A percentile compares a stretch with the other conserved stretches of the same genome.
phyloP scores from a whole-genome alignment of 2,329 filamentous ascomycete species.

The Didymella glomerata region DNA sequence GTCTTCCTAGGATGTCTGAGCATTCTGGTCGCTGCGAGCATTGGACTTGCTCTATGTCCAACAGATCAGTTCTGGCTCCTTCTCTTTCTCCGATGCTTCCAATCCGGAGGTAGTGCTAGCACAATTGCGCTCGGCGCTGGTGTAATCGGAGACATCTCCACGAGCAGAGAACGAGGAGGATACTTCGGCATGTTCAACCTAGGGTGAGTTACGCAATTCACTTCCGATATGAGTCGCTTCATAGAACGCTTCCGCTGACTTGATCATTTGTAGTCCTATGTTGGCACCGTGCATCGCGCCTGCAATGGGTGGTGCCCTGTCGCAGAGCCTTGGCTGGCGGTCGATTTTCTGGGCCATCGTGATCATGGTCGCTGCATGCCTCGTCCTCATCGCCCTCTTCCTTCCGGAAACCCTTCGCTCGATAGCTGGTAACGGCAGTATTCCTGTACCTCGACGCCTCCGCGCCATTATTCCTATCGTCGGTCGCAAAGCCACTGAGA shows the following conservation, averaged over 20 bases:
- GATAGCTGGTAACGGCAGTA: constrained; percentile 52
- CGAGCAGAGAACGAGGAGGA: constrained; percentile 73
- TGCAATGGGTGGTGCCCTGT: constrained; percentile 45
- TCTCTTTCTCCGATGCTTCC: constrained; percentile 46
- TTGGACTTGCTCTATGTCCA: constrained; percentile 47
- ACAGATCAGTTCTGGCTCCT: constrained; percentile 46
- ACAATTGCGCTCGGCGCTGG: constrained; percentile 69
- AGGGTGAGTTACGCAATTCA: too few species aligned
- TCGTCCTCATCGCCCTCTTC: constrained; percentile 48
- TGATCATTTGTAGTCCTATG: constrained; percentile 54
- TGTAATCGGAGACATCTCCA: constrained; percentile 75
- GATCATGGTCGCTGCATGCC: constrained; percentile 51
- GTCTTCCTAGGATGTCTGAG: constrained; percentile 57
- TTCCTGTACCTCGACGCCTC: constrained; percentile 33
- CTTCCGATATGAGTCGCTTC: too few species aligned
- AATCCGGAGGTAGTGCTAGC: constrained; percentile 52
- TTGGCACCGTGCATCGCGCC: constrained; percentile 43
- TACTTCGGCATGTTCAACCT: constrained; percentile 72
- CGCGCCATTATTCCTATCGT: constrained; percentile 36
- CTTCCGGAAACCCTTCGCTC: constrained; percentile 55
- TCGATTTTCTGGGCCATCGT: constrained; percentile 52
- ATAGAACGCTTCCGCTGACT: too few species aligned
- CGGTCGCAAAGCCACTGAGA: constrained; percentile 31
- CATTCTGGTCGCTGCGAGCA: constrained; percentile 46
- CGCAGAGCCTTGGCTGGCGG: constrained; percentile 48